Evolutionary conservation across 2,329 filamentous ascomycete species (phyloP), one percentile per base, ranked within the genome.

Genomic region (Magnaporthiopsis incrustans): DNA sequence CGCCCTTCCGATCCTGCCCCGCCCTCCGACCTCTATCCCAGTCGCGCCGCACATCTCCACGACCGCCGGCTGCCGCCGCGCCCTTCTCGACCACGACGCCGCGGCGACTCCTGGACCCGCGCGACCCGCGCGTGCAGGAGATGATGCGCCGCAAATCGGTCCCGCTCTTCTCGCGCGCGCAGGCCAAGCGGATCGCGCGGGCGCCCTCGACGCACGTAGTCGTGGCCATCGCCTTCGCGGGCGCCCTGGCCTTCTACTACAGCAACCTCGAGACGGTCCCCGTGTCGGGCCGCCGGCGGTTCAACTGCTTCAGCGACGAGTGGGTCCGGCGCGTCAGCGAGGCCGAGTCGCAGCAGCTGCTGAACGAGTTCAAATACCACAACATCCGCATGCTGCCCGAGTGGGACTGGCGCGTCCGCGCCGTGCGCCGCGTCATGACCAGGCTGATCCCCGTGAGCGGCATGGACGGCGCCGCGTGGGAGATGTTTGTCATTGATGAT

Each of bases 401-500:
- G 1, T 80, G 79, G 74, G 88, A 91, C 70, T 78, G 78, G 50
- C 79, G 89, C 60, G 78, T 78, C 44, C 70, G 72, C 12, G 71
- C 82, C 73, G 89, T 92, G 8, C 79, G 82, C 71, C 77, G 83
- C 65, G 88, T 93, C 15, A 82, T 93, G 80, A 72, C 78, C 63
- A 77, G 86, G 64, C 73, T 94, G 69, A 84, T 92, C 32, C 88
- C 88, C 7, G 86, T 87, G 62, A 87, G 84, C 67, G 87, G 87
- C 6, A 76, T 90, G 77, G 75, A 81, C 67, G 76, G 82, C 67
- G 65, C 73, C 65, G 72, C 84, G 15, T 93, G 90, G 90, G 87
- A 92, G 75, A 81, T 93, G 4, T 79, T 83, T 69, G 89, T 94
- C 8, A 91, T 94, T 69, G 82, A 90, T n/a, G 86, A 87, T 66